Percentiles rank a stretch among this genome's conserved stretches.
These are phyloP conservation scores for Massariosphaeria phaeospora DNA, from an alignment of 495 filamentous ascomycete species.

Conservation along the genomic window DNA sequence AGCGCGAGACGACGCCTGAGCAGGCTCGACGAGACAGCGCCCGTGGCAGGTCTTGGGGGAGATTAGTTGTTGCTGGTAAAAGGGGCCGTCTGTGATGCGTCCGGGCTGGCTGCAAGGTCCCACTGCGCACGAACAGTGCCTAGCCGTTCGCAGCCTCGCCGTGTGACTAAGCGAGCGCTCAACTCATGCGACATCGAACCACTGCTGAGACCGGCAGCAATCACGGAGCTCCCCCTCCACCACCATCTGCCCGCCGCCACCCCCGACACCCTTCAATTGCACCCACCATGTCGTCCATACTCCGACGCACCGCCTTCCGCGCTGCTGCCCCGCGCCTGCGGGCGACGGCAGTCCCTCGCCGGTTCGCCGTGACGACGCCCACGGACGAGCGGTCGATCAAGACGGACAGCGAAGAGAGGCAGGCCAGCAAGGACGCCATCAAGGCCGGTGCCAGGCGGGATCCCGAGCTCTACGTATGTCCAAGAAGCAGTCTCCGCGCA, in stretches of 20 bases:
- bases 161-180: too few species aligned
- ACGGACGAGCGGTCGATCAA: slow-evolving; percentile 9
- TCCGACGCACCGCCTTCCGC: slow-evolving; percentile 37
- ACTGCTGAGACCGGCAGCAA: neutral
- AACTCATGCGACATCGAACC: slow-evolving; percentile 13
- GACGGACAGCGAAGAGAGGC: slow-evolving; percentile 37
- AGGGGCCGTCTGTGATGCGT: slow-evolving; percentile 1
- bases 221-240: neutral
- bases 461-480: slow-evolving; percentile 74
- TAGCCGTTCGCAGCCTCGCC: neutral
- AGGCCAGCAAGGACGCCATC: slow-evolving; percentile 47
- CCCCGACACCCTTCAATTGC: slow-evolving; percentile 17
- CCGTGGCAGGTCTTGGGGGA: too few species aligned
- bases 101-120: slow-evolving; percentile 13
- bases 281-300: slow-evolving; percentile 39
- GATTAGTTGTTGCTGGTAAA: neutral
- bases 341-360: too few species aligned
- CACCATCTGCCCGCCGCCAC: slow-evolving; percentile 22
- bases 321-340: too few species aligned
- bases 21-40: too few species aligned
- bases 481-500: neutral
- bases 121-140: too few species aligned
- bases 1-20: too few species aligned
- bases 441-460: slow-evolving; percentile 66
- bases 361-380: slow-evolving; percentile 22